Evolutionary conservation across 192 early-diverging fungal genomes (phyloP), one percentile per base, ranked within the genome.

Genomic region (Coemansia sp.): DNA sequence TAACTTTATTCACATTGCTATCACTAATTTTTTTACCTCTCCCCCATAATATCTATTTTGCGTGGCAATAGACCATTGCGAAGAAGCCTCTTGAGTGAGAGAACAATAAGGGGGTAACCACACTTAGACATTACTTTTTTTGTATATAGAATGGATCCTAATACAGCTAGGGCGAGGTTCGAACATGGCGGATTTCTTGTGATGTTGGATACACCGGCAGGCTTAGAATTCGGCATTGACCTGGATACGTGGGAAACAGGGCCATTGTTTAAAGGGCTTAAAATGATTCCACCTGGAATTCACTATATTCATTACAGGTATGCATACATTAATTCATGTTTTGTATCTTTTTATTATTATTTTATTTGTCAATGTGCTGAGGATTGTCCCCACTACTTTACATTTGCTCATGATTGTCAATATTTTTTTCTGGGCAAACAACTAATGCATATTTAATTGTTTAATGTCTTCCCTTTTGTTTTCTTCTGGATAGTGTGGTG

Each of bases 261-360:
- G 1, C 93, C 93, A 12, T 75, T 84, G 32, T 98, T 98, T 74
- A 92, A 85, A 62, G 97, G 97, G 44, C 69, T 97, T 24, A 96
- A 95, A 78, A 79, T 95, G 50, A 92, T 98, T 56, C 95, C 97
- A 19, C 91, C 94, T 0, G 97, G 97, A 0, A 82, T 93, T 49
- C 97, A 98, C 78, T 96, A 95, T 76, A 79, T 96, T 16, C 92
- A 92, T 69, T 96, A 94, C 76, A 88, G 89, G 87, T 87, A 74
- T 52, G 62, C 18, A 27, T 22, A 9, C 28, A 30, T 30, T 30
- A 12, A 38, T 38, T 7, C 34, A 38, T 38, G 6, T 12, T 38
- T 38, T 1, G 1, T 38, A 7, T 38, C 1, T 38, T 1, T 38
- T 38, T 38, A 12, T 38, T 38, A 23, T 25, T 8, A 32, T n/a